These are phyloP conservation scores for Ganoderma leucocontextum DNA, from an alignment of 1,284 basidiomycete genomes.

Conservation along the genomic window DNA sequence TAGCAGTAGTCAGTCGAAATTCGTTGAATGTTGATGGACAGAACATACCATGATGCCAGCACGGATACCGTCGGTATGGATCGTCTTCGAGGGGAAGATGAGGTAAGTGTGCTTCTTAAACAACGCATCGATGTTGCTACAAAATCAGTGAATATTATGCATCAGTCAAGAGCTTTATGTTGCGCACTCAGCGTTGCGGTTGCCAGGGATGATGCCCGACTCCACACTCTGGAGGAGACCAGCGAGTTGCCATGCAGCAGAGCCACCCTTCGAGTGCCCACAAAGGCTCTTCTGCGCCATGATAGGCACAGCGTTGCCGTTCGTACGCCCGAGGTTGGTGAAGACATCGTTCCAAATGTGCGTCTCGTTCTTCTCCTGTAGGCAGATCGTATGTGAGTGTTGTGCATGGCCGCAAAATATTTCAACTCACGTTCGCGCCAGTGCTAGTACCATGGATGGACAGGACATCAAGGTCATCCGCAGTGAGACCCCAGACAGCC, in stretches of 20 bases:
- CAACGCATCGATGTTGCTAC: slow-evolving; percentile 90
- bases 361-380: slow-evolving; percentile 94
- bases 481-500: slow-evolving; percentile 94
- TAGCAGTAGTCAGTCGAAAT: slow-evolving; percentile 22
- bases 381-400: slow-evolving; percentile 19
- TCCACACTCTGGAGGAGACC: slow-evolving; percentile 90
- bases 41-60: slow-evolving; percentile 83
- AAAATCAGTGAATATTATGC: slow-evolving; percentile 30
- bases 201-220: slow-evolving; percentile 94
- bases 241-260: slow-evolving; percentile 97
- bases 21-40: not conserved
- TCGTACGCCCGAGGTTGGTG: slow-evolving; percentile 85
- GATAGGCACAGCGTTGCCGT: slow-evolving; percentile 95
- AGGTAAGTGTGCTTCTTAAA: slow-evolving; percentile 92
- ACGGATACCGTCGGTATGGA: slow-evolving; percentile 92
- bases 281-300: slow-evolving; percentile 98
- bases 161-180: not conserved
- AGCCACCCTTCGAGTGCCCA: slow-evolving; percentile 96
- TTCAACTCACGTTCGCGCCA: slow-evolving; percentile 79
- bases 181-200: slow-evolving; percentile 91
- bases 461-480: slow-evolving; percentile 90
- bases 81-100: slow-evolving; percentile 97
- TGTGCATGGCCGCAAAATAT: not conserved
- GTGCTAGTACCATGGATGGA: slow-evolving; percentile 97
- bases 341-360: slow-evolving; percentile 97